phyloP scores from a whole-genome alignment of 768 basidiomycete species.

The Cystobasidium tubakii region DNA sequence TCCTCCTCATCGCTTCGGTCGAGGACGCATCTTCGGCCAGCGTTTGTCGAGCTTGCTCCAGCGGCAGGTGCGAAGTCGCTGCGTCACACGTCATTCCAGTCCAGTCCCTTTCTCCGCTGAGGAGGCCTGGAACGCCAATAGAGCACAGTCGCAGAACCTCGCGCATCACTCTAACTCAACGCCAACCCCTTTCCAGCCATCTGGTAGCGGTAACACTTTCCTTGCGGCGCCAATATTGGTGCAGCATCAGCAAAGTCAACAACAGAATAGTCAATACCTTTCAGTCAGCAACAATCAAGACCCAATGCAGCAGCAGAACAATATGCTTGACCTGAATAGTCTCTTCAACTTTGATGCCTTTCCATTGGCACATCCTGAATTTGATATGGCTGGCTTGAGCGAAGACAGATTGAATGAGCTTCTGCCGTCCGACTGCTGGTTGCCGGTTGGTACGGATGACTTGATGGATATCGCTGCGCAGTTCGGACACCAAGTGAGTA shows the following conservation, averaged over 20 bases:
- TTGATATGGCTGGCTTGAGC: conserved; percentile 2
- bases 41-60: conserved; percentile 5
- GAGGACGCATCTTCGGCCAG: not conserved
- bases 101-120: not conserved
- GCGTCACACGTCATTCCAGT: not conserved
- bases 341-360: not conserved
- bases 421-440: conserved; percentile 1
- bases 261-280: not conserved
- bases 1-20: conserved; percentile 1
- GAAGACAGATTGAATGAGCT: conserved; percentile 5
- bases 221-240: not conserved
- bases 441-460: conserved; percentile 10
- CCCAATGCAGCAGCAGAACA: not conserved
- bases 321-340: not conserved
- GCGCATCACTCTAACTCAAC: not conserved
- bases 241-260: not conserved
- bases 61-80: not conserved
- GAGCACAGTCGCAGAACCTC: not conserved
- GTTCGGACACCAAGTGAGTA: conserved; percentile 1
- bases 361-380: not conserved
- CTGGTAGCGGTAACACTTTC: conserved; percentile 5
- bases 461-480: conserved; percentile 10
- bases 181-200: not conserved
- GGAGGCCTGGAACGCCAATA: not conserved
- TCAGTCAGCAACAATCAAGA: not conserved